phyloP scores from a whole-genome alignment of 2,329 filamentous ascomycete species.

The Beauveria bassiana region DNA sequence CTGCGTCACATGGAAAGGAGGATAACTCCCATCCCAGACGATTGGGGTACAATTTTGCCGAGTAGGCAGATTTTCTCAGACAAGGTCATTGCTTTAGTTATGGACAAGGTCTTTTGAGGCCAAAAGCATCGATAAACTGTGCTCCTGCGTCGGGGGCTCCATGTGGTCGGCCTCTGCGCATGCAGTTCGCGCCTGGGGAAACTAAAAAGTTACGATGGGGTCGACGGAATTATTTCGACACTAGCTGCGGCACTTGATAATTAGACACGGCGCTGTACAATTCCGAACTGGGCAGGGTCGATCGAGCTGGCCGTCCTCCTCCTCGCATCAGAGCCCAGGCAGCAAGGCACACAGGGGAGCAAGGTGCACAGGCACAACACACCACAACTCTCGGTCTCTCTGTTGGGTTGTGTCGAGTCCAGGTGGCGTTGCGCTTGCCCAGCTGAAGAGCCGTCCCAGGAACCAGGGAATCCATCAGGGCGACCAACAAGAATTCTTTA shows the following conservation, averaged over 20 bases:
- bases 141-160: not conserved
- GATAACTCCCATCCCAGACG: not conserved
- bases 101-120: not conserved
- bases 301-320: not conserved
- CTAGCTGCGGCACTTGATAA: not conserved
- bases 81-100: not conserved
- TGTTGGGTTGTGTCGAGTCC: not conserved
- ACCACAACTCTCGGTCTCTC: not conserved
- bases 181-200: not conserved
- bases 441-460: not conserved
- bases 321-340: not conserved
- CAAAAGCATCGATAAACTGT: not conserved
- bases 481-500: not conserved
- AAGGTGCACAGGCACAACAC: not conserved
- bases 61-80: not conserved
- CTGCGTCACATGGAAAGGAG: conserved; percentile 5
- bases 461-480: not conserved
- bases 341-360: not conserved
- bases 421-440: conserved; percentile 1
- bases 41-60: not conserved
- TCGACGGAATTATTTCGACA: not conserved
- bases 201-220: not conserved
- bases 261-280: not conserved
- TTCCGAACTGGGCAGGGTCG: not conserved
- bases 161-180: not conserved